A percentile compares a stretch with the other conserved stretches of the same genome.
These are phyloP conservation scores for Cryptococcus amylolentus DNA, from an alignment of 1,284 basidiomycete genomes.

Conservation along the genomic window DNA sequence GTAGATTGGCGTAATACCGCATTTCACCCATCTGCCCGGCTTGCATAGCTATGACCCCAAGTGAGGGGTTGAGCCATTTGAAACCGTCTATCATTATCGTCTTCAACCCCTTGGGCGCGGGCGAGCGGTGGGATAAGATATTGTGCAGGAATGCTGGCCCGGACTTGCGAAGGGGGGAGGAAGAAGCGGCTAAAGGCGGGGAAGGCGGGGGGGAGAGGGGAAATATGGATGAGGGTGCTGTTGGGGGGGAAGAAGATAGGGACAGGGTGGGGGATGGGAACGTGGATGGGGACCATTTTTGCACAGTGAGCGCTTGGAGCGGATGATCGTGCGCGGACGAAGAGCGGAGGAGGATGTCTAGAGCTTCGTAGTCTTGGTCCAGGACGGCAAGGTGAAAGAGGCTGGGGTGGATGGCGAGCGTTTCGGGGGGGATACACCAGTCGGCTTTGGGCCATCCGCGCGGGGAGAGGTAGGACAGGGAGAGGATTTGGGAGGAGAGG, in stretches of 20 bases:
- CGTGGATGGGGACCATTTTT: conserved; percentile 41
- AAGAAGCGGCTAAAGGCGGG: neutral
- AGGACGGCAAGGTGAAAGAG: conserved; percentile 43
- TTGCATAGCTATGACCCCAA: conserved; percentile 35
- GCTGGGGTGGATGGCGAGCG: conserved; percentile 29
- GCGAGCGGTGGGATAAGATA: conserved; percentile 7
- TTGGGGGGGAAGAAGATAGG: neutral
- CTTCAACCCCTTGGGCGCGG: conserved; percentile 5
- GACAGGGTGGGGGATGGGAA: neutral
- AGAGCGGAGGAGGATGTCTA: conserved; percentile 8
- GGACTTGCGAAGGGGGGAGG: neutral
- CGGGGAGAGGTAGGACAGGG: conserved; percentile 64
- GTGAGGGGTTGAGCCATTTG: conserved; percentile 35
- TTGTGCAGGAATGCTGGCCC: conserved; percentile 16
- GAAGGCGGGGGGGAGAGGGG: neutral
- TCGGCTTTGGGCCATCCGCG: conserved; percentile 58
- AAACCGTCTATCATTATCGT: conserved; percentile 38
- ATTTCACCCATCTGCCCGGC: conserved; percentile 41
- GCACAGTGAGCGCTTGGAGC: conserved; percentile 65
- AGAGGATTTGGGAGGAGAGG: conserved; percentile 62
- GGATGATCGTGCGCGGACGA: conserved; percentile 44
- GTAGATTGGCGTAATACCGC: conserved; percentile 29
- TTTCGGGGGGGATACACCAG: conserved; percentile 7
- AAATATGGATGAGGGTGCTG: neutral
- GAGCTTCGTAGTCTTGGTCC: conserved; percentile 19